Percentiles rank a stretch among this genome's conserved stretches.
phyloP scores from a whole-genome alignment of 805 yeast genomes.

The Scheffersomyces amazonensis region DNA sequence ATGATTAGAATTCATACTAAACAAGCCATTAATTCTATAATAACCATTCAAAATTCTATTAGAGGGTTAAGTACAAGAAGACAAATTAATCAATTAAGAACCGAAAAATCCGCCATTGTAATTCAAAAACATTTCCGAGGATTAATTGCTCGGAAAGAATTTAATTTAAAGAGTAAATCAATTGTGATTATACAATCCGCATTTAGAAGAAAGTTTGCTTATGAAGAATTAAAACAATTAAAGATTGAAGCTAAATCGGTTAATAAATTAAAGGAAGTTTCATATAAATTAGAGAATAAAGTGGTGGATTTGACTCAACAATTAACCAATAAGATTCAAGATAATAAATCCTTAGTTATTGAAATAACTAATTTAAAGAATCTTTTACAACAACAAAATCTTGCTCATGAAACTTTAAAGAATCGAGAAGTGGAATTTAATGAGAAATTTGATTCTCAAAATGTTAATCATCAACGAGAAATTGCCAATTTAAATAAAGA shows the following conservation, averaged over 20 bases:
- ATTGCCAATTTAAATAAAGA: conserved; percentile 53
- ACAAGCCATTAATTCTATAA: conserved; percentile 33
- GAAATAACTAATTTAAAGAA: conserved; percentile 51
- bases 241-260: conserved; percentile 91
- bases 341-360: conserved; percentile 66
- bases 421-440: conserved; percentile 53
- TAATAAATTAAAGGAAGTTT: conserved; percentile 84
- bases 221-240: conserved; percentile 56
- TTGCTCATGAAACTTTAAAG: conserved; percentile 52
- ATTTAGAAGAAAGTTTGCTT: conserved; percentile 74
- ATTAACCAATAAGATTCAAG: conserved; percentile 74
- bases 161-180: conserved; percentile 45
- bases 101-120: conserved; percentile 59
- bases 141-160: conserved; percentile 54
- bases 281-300: conserved; percentile 91
- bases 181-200: conserved; percentile 74
- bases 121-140: conserved; percentile 80
- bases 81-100: conserved; percentile 46
- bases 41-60: conserved; percentile 44
- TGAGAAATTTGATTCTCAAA: conserved; percentile 42
- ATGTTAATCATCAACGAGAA: conserved; percentile 47
- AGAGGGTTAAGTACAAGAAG: conserved; percentile 56
- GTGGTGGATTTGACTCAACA: conserved; percentile 94
- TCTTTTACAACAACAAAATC: conserved; percentile 51
- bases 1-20: conserved; percentile 41